Conservation (phyloP, 345 rosid species). For the Limnanthes douglasii region DNA sequence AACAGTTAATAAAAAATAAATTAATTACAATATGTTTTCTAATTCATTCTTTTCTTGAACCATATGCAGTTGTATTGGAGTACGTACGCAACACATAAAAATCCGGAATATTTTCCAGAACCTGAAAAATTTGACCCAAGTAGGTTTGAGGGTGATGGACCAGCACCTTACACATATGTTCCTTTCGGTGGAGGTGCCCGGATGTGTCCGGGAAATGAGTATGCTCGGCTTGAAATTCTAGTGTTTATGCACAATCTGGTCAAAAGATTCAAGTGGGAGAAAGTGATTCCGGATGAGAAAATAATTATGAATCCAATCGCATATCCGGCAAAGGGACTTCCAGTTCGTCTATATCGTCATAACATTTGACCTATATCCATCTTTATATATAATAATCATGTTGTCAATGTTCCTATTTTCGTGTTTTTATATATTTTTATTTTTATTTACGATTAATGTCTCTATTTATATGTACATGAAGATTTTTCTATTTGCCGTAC, state of each 20-base stretch:
- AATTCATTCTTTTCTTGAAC: neutral
- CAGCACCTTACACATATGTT: constrained; percentile 25
- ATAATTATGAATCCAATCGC: constrained; percentile 30
- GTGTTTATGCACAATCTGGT: constrained; percentile 29
- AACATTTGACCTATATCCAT: too few relatives aligned
- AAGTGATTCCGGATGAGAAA: constrained; percentile 18
- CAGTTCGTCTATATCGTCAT: constrained; percentile 21
- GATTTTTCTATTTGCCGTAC: too few relatives aligned
- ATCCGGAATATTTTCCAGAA: constrained; percentile 19
- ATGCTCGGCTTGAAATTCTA: constrained; percentile 25
- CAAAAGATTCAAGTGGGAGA: constrained; percentile 29
- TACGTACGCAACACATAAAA: constrained; percentile 22
- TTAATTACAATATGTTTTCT: too few relatives aligned
- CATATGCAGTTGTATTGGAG: constrained; percentile 37
- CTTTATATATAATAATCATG: too few relatives aligned
- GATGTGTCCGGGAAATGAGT: constrained; percentile 41
- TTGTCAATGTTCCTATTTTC: too few relatives aligned
- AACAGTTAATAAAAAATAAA: too few relatives aligned
- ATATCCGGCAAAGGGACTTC: constrained; percentile 22
- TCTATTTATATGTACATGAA: too few relatives aligned
- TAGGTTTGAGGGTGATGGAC: constrained; percentile 28
- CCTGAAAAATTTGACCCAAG: constrained; percentile 31
- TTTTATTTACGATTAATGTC: too few relatives aligned
- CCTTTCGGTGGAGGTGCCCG: constrained; percentile 41
- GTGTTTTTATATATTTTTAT: too few relatives aligned